Evolutionary conservation across 2,329 filamentous ascomycete genomes (phyloP), one percentile per base, ranked within the genome.

Genomic region (Aureobasidium sp.): DNA sequence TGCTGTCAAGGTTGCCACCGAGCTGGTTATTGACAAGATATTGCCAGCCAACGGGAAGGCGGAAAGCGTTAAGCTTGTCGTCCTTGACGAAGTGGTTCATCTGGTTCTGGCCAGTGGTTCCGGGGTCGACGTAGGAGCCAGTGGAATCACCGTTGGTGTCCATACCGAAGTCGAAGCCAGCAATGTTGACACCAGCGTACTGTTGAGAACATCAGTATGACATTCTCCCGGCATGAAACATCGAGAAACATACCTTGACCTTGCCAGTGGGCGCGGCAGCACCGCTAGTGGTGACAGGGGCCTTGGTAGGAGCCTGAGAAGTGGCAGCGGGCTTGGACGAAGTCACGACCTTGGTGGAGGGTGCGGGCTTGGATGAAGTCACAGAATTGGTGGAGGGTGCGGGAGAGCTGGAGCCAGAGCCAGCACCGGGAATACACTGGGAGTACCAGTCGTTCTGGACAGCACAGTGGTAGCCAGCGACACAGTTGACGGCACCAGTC

Each of bases 1-100:
- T 56, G 33, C 44, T 33, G 61, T 67, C 64, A 57, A 67, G 60
- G 49, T 53, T 60, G 49, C 66, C 62, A 35, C 64, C 64, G 45
- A 65, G 66, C 50, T 62, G 60, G 47, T 60, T 63, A 52, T 62
- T 62, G 24, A 66, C 66, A 14, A 67, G 62, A 63, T 66, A 62
- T 42, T 63, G 63, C 65, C 67, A 67, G 45, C 62, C 59, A 0
- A 83, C 78, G 0, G 82, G 82, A 9, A 87, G 74, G 40, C 83
- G 79, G 70, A 85, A 81, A 40, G 82, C 73, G 68, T 85, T 85
- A 59, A 85, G 73, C 52, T 76, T 74, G 53, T 80, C 76, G 48
- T 81, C 76, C 15, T 75, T 75, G 59, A 78, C 74, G 65, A 85
- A 85, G 67, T 85, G 83, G 60, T 80, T 73, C 76, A 85, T 66